Evolutionary conservation across 2,329 filamentous ascomycete genomes (phyloP).

Genomic region (Aschersonia sp.): DNA sequence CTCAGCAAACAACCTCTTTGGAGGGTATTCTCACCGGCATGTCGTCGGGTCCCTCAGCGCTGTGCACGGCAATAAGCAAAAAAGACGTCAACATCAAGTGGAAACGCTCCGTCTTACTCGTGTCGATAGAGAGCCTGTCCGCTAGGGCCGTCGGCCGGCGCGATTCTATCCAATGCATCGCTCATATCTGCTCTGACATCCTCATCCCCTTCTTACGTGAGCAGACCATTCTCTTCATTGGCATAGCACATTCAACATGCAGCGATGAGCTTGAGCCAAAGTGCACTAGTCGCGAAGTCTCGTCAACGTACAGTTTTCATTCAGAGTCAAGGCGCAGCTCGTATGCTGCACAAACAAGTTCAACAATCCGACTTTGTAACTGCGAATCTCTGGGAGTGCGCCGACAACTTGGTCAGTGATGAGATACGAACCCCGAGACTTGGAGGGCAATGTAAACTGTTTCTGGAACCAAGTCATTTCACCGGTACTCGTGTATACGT

Average conservation of each 20-base stretch:
- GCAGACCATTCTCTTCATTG: background rate
- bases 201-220: conserved; percentile 34
- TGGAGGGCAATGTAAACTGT: conserved; percentile 61
- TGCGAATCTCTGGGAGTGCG: conserved; percentile 62
- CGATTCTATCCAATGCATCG: conserved; percentile 82
- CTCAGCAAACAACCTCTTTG: background rate
- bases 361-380: conserved; percentile 75
- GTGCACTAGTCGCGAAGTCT: background rate
- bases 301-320: conserved; percentile 58
- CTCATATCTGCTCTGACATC: conserved; percentile 91
- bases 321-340: conserved; percentile 75
- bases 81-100: background rate
- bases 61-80: conserved; percentile 10
- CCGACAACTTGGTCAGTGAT: conserved; percentile 62
- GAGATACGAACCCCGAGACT: conserved; percentile 74
- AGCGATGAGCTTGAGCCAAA: too few species aligned
- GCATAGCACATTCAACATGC: background rate
- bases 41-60: conserved; percentile 78
- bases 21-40: conserved; percentile 53
- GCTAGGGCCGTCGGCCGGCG: conserved; percentile 59
- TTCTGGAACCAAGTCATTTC: conserved; percentile 74
- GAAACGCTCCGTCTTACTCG: conserved; percentile 12
- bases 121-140: conserved; percentile 70
- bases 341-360: conserved; percentile 95
- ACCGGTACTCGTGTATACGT: conserved; percentile 15